A percentile compares a stretch with the other conserved stretches of the same genome.
These are phyloP conservation scores for carrot (Daucus carota) DNA, from an alignment of 129 eudicot genomes.

Conservation along the genomic window DNA sequence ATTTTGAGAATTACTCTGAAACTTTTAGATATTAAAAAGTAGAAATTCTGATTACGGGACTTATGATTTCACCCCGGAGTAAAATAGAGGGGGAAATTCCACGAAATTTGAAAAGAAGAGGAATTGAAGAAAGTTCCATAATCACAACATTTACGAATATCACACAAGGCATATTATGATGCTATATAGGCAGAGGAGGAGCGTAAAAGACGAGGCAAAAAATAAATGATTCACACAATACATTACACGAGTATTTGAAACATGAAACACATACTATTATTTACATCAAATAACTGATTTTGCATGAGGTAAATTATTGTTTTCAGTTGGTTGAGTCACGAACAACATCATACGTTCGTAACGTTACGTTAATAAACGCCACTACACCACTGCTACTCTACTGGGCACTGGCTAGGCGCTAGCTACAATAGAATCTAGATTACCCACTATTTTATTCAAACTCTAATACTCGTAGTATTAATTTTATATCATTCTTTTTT, in stretches of 20 bases:
- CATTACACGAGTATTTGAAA: background rate
- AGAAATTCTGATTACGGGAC: no score
- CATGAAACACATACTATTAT: background rate
- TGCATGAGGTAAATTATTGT: background rate
- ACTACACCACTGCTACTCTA: background rate
- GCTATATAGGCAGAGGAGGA: background rate
- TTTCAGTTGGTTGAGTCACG: constrained; percentile 5
- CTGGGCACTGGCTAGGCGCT: no score
- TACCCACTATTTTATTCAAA: no score
- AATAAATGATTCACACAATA: background rate
- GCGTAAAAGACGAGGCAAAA: background rate
- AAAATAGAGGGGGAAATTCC: background rate
- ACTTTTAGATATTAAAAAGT: no score
- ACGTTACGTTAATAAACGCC: background rate
- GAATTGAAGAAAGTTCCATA: background rate
- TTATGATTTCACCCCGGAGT: background rate
- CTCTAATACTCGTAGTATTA: no score
- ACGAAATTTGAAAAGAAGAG: background rate
- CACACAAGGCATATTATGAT: background rate
- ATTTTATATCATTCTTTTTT: no score
- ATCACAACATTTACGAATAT: background rate
- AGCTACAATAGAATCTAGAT: no score
- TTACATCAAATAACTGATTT: no score
- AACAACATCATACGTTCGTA: background rate
- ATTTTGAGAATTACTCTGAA: no score